A percentile compares a stretch with the other conserved stretches of the same genome.
Conservation (phyloP, 768 basidiomycete species). For the Mrakia frigida region DNA sequence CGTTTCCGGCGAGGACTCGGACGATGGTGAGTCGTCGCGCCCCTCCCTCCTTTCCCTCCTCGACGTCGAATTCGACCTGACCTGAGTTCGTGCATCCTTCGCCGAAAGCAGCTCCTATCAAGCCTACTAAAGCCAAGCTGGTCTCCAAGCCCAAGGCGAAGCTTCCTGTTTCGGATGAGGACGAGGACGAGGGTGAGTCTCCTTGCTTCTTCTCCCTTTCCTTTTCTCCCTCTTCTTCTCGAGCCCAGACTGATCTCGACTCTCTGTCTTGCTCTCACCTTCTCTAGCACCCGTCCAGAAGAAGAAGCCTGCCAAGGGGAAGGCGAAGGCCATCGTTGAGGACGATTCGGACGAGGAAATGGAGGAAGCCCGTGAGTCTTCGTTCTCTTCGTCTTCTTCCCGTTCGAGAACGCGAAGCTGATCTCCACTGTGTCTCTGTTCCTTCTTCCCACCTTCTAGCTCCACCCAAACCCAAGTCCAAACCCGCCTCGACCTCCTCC, state of each 20-base stretch:
- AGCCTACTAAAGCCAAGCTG: background rate
- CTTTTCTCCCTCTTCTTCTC: background rate
- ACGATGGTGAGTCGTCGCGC: slow-evolving; percentile 11
- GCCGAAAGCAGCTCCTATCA: background rate
- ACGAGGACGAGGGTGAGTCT: slow-evolving; percentile 16
- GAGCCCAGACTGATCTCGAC: background rate
- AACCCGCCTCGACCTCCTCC: slow-evolving; percentile 21
- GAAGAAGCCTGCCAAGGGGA: slow-evolving; percentile 19
- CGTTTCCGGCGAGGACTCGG: background rate
- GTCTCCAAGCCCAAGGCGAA: slow-evolving; percentile 14
- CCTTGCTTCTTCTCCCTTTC: background rate
- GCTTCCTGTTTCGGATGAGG: background rate
- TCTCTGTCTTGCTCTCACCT: slow-evolving; percentile 32
- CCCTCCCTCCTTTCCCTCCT: too few species aligned
- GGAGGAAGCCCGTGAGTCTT: slow-evolving; percentile 27
- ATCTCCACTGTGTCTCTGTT: background rate
- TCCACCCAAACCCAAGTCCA: slow-evolving; percentile 35
- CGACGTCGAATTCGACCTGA: background rate
- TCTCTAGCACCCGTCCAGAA: background rate
- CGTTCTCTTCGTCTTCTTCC: background rate
- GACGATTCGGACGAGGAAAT: slow-evolving; percentile 25
- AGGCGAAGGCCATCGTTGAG: slow-evolving; percentile 32
- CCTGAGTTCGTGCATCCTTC: background rate
- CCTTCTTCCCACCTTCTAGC: too few species aligned
- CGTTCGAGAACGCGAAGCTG: background rate